A percentile compares a stretch with the other conserved stretches of the same genome.
These are phyloP conservation scores for Plenodomus biglobosus DNA, from an alignment of 2,329 filamentous ascomycete genomes.

Conservation along the genomic window DNA sequence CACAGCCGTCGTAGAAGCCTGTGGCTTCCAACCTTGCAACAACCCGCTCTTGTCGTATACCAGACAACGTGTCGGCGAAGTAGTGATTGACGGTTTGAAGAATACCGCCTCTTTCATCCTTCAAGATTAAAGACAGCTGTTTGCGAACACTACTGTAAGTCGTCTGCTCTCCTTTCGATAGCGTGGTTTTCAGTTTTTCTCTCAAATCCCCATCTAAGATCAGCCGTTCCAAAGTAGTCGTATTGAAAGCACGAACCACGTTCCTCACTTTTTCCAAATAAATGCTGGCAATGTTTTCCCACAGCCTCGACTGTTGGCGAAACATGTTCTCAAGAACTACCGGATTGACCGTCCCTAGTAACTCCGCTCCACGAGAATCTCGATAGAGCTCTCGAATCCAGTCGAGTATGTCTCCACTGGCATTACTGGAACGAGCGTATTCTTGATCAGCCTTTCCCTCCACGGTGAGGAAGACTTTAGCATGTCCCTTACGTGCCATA, in stretches of 20 bases:
- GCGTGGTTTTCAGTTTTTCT: background rate
- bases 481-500: constrained; percentile 6
- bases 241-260: constrained; percentile 3
- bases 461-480: constrained; percentile 7
- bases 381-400: constrained; percentile 8
- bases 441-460: constrained; percentile 1
- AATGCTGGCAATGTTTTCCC: constrained; percentile 1
- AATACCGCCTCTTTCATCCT: constrained; percentile 8
- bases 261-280: constrained; percentile 3
- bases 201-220: constrained; percentile 3
- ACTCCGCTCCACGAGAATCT: constrained; percentile 9
- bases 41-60: constrained; percentile 7
- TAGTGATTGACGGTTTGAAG: constrained; percentile 11
- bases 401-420: background rate
- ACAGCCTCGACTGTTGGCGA: constrained; percentile 6
- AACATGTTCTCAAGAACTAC: constrained; percentile 9
- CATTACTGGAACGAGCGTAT: constrained; percentile 2
- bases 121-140: constrained; percentile 3
- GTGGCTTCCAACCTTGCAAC: constrained; percentile 4
- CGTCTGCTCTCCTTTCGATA: background rate
- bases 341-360: constrained; percentile 10
- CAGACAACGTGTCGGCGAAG: constrained; percentile 6
- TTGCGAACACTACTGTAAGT: background rate
- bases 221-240: background rate
- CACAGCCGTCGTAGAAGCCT: constrained; percentile 1